These are phyloP conservation scores for Penicillium sp. DNA, from an alignment of 2,329 filamentous ascomycete species.

Conservation along the genomic window DNA sequence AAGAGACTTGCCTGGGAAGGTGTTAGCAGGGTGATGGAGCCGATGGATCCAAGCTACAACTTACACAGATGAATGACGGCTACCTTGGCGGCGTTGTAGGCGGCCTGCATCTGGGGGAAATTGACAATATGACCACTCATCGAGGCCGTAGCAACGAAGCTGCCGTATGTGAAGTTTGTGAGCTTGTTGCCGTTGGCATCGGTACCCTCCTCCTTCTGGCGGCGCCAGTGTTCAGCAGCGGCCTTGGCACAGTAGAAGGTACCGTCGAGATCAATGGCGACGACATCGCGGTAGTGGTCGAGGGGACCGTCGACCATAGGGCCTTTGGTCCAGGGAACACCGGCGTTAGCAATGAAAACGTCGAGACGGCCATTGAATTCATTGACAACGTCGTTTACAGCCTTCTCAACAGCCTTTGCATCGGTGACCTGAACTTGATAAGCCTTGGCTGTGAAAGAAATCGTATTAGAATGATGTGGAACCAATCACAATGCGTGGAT, in stretches of 20 bases:
- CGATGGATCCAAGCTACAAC: slow-evolving; percentile 49
- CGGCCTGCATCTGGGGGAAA: slow-evolving; percentile 69
- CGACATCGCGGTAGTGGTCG: slow-evolving; percentile 64
- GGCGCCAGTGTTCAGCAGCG: slow-evolving; percentile 66
- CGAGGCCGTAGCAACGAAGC: slow-evolving; percentile 73
- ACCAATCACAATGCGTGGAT: neutral
- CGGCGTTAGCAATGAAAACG: slow-evolving; percentile 75
- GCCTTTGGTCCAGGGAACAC: slow-evolving; percentile 70
- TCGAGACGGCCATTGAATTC: slow-evolving; percentile 75
- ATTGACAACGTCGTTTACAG: slow-evolving; percentile 43
- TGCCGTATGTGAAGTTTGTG: slow-evolving; percentile 60
- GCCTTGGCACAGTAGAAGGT: slow-evolving; percentile 74
- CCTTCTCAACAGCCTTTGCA: slow-evolving; percentile 41
- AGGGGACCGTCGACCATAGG: slow-evolving; percentile 63
- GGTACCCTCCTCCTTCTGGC: slow-evolving; percentile 66
- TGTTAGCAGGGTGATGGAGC: slow-evolving; percentile 9
- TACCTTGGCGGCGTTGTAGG: slow-evolving; percentile 72
- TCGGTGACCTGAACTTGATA: slow-evolving; percentile 50
- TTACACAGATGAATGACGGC: slow-evolving; percentile 52
- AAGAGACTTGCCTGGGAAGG: slow-evolving; percentile 58
- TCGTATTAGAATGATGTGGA: neutral
- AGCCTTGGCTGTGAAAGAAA: slow-evolving; percentile 41
- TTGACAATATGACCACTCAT: slow-evolving; percentile 79
- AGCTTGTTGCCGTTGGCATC: slow-evolving; percentile 61
- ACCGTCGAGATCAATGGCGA: slow-evolving; percentile 70